phyloP scores from a whole-genome alignment of 2,329 filamentous ascomycete genomes.

The Neonectria coccinea region DNA sequence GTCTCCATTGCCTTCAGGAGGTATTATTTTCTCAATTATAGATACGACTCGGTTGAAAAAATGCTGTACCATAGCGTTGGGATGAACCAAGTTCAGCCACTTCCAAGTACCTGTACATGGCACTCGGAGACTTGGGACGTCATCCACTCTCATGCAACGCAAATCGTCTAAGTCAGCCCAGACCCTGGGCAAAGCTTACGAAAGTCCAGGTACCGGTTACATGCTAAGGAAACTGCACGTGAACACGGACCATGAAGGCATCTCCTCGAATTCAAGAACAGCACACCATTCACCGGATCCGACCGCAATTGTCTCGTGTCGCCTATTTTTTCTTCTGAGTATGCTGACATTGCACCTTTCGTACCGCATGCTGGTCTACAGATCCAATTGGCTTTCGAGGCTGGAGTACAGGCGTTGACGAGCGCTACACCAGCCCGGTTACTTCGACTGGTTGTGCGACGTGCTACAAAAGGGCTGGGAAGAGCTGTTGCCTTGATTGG shows the following conservation, averaged over 20 bases:
- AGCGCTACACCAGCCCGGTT: not conserved
- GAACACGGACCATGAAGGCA: not conserved
- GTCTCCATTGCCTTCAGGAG: not conserved
- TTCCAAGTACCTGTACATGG: not conserved
- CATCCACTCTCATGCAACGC: conserved; percentile 7
- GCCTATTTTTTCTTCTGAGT: too few species aligned
- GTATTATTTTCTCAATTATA: not conserved
- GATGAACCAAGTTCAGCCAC: not conserved
- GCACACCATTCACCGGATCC: too few species aligned
- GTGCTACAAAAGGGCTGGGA: not conserved
- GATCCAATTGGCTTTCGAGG: not conserved
- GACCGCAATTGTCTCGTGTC: not conserved
- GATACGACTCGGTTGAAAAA: not conserved
- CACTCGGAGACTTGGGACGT: not conserved
- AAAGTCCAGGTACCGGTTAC: not conserved
- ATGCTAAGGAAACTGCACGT: not conserved
- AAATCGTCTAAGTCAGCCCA: not conserved
- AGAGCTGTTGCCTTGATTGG: not conserved
- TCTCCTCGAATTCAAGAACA: too few species aligned
- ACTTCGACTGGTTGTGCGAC: not conserved
- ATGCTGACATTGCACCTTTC: too few species aligned
- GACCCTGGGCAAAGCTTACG: not conserved
- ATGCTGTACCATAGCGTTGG: not conserved
- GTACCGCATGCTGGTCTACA: not conserved
- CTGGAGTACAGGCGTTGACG: not conserved